A percentile compares a stretch with the other conserved stretches of the same genome.
phyloP scores from a whole-genome alignment of 139 green algal genomes.

The Ostreobium quekettii region DNA sequence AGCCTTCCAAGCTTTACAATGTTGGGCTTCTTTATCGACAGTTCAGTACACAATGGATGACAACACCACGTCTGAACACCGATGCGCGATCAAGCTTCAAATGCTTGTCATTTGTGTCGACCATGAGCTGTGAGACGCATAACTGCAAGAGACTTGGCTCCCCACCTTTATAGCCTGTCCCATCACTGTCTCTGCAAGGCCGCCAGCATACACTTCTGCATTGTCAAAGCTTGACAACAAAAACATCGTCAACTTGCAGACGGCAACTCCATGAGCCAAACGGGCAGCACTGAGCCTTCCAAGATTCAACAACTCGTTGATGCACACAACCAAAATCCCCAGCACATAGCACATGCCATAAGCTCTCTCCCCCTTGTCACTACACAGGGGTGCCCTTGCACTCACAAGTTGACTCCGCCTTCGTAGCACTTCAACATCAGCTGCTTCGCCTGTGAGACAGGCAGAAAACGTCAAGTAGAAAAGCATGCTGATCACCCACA shows the following conservation, averaged over 20 bases:
- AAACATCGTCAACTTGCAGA: not conserved
- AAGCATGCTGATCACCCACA: not conserved
- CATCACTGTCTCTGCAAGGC: constrained; percentile 72
- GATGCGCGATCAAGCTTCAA: not conserved
- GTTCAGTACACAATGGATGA: no score
- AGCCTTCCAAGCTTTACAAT: no score
- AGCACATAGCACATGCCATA: no score
- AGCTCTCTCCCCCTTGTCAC: no score
- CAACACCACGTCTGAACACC: not conserved
- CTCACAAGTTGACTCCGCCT: constrained; percentile 64
- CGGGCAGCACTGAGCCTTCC: not conserved
- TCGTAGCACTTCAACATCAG: constrained; percentile 43
- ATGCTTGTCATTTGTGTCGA: no score
- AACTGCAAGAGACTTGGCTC: no score
- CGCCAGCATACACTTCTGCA: constrained; percentile 72
- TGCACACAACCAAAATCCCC: no score
- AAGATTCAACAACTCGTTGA: no score
- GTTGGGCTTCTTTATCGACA: no score
- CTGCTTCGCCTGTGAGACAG: constrained; percentile 39
- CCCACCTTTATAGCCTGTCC: constrained; percentile 59
- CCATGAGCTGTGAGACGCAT: no score
- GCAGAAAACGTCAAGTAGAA: not conserved
- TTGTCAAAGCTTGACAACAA: constrained; percentile 62
- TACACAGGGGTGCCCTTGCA: not conserved
- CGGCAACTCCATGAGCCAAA: not conserved